Evolutionary conservation across 1,284 basidiomycete species (phyloP), one percentile per base, ranked within the genome.

Genomic region (Coniferiporia weirii): DNA sequence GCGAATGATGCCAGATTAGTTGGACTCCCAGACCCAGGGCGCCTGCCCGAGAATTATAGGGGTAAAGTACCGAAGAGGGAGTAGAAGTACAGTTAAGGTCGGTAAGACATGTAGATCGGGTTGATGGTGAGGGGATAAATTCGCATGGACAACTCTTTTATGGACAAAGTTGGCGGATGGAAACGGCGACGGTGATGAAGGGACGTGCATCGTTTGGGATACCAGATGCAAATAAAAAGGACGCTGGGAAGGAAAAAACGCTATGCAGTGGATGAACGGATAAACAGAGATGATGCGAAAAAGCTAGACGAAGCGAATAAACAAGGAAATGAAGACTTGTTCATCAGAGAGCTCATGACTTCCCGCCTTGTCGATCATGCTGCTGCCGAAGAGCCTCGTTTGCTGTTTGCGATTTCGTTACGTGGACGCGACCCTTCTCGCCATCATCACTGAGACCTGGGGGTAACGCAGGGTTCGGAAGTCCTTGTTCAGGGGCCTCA

Each of bases 401-500:
- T 35, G 82, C 89, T 67, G 84, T 81, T 64, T 87, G 84, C 47
- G 89, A 91, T 61, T 92, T 78, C n/a, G 90, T 92, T 67, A 92
- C 83, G 68, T 92, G 92, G 20, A 90, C 87, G 59, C 90, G 85
- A 61, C 89, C 89, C 51, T 81, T 76, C 71, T 91, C 89, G 32
- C 38, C 38, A 40, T 72, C 72, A 20, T 72, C 67, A 45, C 75
- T 75, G 47, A 89, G 73, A 61, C 88, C 88, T 44, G 89, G 89
- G 10, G 89, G 89, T 34, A 81, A 77, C 10, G 82, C 73, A 15
- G 87, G 83, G 40, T 60, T 61, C 49, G 79, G 74, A 20, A 74
- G 73, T 2, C 80, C 72, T 57, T 83, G 68, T 63, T 82, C 76
- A 52, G 77, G 75, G 40, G 83, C 76, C 63, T 90, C 88, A 59